Evolutionary conservation across 139 green algal species (phyloP).

Genomic region (Chlorella sp.): DNA sequence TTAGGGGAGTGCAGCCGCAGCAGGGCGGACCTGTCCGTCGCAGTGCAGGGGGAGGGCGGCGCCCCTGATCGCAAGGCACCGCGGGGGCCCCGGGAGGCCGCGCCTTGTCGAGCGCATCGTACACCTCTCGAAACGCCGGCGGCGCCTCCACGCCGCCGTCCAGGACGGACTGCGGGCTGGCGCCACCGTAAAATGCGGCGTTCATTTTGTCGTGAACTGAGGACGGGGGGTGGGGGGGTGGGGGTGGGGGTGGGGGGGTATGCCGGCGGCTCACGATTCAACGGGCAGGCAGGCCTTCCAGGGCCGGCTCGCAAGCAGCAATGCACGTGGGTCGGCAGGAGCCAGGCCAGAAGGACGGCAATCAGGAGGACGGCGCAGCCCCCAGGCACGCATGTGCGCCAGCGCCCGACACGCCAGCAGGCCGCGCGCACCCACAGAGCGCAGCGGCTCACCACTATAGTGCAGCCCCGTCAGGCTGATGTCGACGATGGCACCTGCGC

Average conservation of each 20-base stretch:
- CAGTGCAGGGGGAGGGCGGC: too few relatives aligned
- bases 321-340: neutral
- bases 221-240: neutral
- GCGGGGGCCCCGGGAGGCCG: too few relatives aligned
- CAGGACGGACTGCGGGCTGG: conserved; percentile 21
- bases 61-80: too few relatives aligned
- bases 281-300: neutral
- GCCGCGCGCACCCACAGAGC: too few relatives aligned
- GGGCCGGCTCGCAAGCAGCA: neutral
- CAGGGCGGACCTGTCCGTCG: too few relatives aligned
- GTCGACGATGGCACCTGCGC: conserved; percentile 35
- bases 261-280: neutral
- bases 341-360: neutral
- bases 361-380: neutral
- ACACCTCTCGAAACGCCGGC: conserved; percentile 22
- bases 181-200: conserved; percentile 12
- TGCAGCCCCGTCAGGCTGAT: conserved; percentile 20
- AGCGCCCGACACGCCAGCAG: too few relatives aligned
- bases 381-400: neutral
- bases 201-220: conserved; percentile 15
- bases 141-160: conserved; percentile 21
- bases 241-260: neutral
- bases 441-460: too few relatives aligned
- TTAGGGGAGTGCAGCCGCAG: too few relatives aligned
- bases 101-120: conserved; percentile 29